Percentiles rank a stretch among this genome's conserved stretches.
phyloP scores from a whole-genome alignment of 208 protist species.

The Crithidia thermophila region DNA sequence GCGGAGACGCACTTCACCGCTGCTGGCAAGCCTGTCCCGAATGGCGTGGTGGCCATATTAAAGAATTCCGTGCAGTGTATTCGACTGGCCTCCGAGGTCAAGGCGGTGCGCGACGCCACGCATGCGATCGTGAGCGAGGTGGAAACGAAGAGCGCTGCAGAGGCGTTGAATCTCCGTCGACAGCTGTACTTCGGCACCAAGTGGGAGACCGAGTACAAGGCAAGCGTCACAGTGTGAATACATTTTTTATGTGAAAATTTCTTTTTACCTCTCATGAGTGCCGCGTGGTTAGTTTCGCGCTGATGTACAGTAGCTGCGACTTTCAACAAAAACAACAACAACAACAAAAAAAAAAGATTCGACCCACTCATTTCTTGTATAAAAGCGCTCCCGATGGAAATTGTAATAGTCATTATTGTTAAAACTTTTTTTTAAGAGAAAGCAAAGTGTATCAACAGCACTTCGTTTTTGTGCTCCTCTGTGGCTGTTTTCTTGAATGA shows the following conservation, averaged over 20 bases:
- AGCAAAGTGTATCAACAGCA: too few relatives aligned
- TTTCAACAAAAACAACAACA: background rate
- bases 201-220: conserved; percentile 80
- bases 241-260: background rate
- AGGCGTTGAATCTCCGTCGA: conserved; percentile 75
- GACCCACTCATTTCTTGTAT: background rate
- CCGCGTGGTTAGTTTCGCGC: background rate
- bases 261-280: background rate
- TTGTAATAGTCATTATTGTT: too few relatives aligned
- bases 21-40: conserved; percentile 26
- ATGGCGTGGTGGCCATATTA: conserved; percentile 57
- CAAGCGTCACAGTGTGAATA: conserved; percentile 40
- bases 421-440: too few relatives aligned
- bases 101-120: conserved; percentile 64
- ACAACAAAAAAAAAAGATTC: background rate
- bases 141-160: conserved; percentile 20
- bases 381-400: too few relatives aligned
- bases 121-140: conserved; percentile 54
- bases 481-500: too few relatives aligned
- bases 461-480: too few relatives aligned
- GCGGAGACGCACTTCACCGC: conserved; percentile 36
- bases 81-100: conserved; percentile 75
- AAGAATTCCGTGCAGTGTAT: conserved; percentile 85
- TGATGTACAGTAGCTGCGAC: conserved; percentile 1
- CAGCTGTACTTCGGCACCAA: conserved; percentile 81